A percentile compares a stretch with the other conserved stretches of the same genome.
Evolutionary conservation across 768 basidiomycete species (phyloP).

Genomic region (Boletus coccyginus): DNA sequence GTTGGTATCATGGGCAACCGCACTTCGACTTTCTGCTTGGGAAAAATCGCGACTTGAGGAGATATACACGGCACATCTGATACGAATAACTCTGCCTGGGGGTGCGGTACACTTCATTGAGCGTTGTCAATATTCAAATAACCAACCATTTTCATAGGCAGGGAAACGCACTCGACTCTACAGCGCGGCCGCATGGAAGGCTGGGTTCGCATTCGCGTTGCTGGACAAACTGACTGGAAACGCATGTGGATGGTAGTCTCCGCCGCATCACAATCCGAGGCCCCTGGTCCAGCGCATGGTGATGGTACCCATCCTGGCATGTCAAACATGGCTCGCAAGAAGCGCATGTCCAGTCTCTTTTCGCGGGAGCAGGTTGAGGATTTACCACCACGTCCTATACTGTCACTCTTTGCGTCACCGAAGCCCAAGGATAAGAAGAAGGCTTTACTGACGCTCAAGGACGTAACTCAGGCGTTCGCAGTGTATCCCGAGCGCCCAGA

Average conservation of each 20-base stretch:
- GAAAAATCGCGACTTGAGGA: conserved; percentile 95
- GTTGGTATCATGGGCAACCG: conserved; percentile 87
- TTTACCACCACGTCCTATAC: conserved; percentile 36
- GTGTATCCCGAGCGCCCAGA: conserved; percentile 97
- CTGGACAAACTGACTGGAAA: conserved; percentile 99
- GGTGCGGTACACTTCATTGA: conserved; percentile 28
- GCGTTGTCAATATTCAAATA: conserved; percentile 28
- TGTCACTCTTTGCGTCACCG: conserved; percentile 59
- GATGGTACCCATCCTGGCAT: conserved; percentile 27
- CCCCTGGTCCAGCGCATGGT: conserved; percentile 21
- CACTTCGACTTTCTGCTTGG: conserved; percentile 87
- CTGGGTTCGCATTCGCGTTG: conserved; percentile 84
- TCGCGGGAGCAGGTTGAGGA: conserved; percentile 44
- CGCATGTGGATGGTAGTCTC: conserved; percentile 80
- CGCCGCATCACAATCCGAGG: conserved; percentile 39
- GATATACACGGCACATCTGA: conserved; percentile 93
- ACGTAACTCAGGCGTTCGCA: conserved; percentile 83
- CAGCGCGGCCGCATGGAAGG: conserved; percentile 80
- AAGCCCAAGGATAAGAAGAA: conserved; percentile 77
- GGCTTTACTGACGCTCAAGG: conserved; percentile 62
- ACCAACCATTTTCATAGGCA: conserved; percentile 30
- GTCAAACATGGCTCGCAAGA: conserved; percentile 29
- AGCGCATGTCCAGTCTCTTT: conserved; percentile 65
- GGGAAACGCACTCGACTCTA: conserved; percentile 59
- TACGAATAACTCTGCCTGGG: conserved; percentile 69